Percentiles rank a stretch among this genome's conserved stretches.
phyloP scores from a whole-genome alignment of 2,329 filamentous ascomycete genomes.

The Penicillium sp. region DNA sequence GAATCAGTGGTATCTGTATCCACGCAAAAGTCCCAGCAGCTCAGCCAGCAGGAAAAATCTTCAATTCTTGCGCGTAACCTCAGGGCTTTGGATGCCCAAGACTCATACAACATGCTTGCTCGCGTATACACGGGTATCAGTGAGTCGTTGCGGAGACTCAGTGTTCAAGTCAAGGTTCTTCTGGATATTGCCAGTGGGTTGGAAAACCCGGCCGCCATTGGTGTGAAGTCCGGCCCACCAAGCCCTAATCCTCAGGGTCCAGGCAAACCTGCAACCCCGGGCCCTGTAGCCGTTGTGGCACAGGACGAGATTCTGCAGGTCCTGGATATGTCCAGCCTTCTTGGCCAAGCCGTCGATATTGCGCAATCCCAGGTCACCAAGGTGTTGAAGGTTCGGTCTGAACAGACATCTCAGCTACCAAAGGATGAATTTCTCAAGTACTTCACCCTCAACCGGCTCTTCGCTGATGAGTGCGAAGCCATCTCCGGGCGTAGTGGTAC shows the following conservation, averaged over 20 bases:
- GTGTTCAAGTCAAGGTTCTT: constrained; percentile 87
- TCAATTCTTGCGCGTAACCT: constrained; percentile 79
- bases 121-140: constrained; percentile 80
- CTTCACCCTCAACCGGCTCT: constrained; percentile 55
- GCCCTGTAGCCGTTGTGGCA: constrained; percentile 26
- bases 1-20: constrained; percentile 81
- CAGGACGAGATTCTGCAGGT: constrained; percentile 56
- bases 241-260: constrained; percentile 38
- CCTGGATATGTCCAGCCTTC: constrained; percentile 56
- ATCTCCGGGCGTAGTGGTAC: constrained; percentile 55
- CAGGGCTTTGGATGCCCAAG: constrained; percentile 64
- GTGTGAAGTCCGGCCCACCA: constrained; percentile 41
- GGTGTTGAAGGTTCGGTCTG: constrained; percentile 55
- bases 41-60: constrained; percentile 80
- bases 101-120: too few species aligned
- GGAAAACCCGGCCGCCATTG: constrained; percentile 33
- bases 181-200: constrained; percentile 73
- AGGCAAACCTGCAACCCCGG: too few species aligned
- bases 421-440: constrained; percentile 53
- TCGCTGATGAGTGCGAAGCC: constrained; percentile 59
- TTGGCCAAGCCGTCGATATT: constrained; percentile 58
- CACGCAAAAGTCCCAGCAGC: constrained; percentile 60
- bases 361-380: constrained; percentile 57
- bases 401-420: constrained; percentile 49
- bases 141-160: constrained; percentile 74